phyloP scores from a whole-genome alignment of 345 rosid species.

The Trapa incisa region DNA sequence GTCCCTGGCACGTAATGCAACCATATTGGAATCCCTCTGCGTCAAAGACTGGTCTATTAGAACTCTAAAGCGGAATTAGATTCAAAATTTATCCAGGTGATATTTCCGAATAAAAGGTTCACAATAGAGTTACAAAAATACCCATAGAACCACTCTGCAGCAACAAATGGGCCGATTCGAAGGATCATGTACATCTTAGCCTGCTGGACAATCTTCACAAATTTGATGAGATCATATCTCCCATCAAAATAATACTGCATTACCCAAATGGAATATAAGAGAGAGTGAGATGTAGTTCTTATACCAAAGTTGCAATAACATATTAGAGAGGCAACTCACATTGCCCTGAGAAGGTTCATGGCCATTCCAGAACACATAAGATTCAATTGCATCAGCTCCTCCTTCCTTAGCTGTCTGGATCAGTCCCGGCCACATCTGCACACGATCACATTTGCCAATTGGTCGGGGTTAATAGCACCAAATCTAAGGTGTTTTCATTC shows the following conservation, averaged over 20 bases:
- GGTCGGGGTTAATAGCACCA: background rate
- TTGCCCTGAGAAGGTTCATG: constrained; percentile 69
- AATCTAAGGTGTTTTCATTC: background rate
- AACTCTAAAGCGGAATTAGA: background rate
- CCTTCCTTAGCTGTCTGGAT: constrained; percentile 84
- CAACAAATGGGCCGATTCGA: constrained; percentile 91
- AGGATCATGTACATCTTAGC: constrained; percentile 87
- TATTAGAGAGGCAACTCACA: constrained; percentile 21
- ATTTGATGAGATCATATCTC: constrained; percentile 78
- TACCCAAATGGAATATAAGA: constrained; percentile 3
- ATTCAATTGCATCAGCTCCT: constrained; percentile 64
- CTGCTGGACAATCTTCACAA: constrained; percentile 69
- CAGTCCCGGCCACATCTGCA: constrained; percentile 86
- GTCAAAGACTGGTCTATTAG: constrained; percentile 7
- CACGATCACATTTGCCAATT: background rate
- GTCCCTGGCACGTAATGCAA: constrained; percentile 80
- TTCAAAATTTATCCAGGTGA: background rate
- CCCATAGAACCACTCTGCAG: constrained; percentile 95
- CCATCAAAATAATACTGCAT: constrained; percentile 68
- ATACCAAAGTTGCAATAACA: background rate
- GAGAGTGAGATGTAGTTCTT: background rate
- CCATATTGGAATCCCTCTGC: constrained; percentile 87
- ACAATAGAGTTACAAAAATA: constrained; percentile 12
- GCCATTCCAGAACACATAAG: constrained; percentile 95
- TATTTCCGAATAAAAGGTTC: background rate